These are phyloP conservation scores for Magnaporthales sp. DNA, from an alignment of 2,329 filamentous ascomycete species.

Conservation along the genomic window DNA sequence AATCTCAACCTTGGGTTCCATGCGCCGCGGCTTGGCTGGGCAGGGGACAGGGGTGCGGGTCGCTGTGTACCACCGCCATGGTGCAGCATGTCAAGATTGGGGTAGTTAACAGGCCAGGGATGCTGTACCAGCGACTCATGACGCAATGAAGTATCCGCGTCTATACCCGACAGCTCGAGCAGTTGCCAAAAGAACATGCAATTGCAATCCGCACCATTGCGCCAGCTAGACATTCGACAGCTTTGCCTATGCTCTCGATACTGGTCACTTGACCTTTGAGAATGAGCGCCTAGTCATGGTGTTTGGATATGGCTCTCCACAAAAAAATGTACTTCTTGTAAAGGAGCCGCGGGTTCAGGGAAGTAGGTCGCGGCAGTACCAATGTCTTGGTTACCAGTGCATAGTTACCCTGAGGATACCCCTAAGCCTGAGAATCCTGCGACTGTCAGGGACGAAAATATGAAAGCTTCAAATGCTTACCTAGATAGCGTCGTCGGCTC, in stretches of 20 bases:
- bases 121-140: conserved; percentile 5
- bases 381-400: not conserved
- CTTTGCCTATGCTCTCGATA: not conserved
- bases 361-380: not conserved
- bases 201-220: not conserved
- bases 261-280: not conserved
- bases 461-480: conserved; percentile 1
- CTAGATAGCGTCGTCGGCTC: not conserved
- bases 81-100: not conserved
- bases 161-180: not conserved
- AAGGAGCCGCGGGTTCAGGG: not conserved
- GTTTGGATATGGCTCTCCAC: not conserved
- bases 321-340: not conserved
- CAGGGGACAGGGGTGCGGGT: not conserved
- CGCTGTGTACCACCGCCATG: conserved; percentile 1
- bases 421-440: not conserved
- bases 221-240: not conserved
- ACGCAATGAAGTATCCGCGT: conserved; percentile 2
- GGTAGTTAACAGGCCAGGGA: not conserved
- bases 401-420: not conserved
- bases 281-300: not conserved
- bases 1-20: not conserved
- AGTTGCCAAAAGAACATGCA: not conserved
- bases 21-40: conserved; percentile 3
- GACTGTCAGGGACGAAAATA: not conserved